These are phyloP conservation scores for Penicillium malachiteum DNA, from an alignment of 495 filamentous ascomycete species.

Conservation along the genomic window DNA sequence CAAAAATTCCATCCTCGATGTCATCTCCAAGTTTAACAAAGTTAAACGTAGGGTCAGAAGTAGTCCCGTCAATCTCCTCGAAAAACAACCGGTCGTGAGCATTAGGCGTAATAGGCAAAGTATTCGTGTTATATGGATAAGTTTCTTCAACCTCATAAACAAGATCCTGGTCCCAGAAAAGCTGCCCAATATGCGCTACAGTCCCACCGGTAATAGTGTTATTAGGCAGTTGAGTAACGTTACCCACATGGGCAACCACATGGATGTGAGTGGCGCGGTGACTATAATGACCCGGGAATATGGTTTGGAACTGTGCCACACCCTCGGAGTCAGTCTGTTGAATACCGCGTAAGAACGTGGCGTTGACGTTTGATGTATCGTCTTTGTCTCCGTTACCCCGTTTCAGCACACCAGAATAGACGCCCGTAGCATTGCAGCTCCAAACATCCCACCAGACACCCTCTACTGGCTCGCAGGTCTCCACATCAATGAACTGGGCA, in stretches of 20 bases:
- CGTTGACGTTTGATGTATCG: conserved; percentile 41
- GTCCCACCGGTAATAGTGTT: conserved; percentile 48
- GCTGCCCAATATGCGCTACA: conserved; percentile 57
- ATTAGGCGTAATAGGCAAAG: conserved; percentile 45
- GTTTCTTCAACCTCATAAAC: conserved; percentile 44
- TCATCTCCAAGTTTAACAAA: conserved; percentile 55
- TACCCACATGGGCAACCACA: conserved; percentile 48
- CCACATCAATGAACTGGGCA: conserved; percentile 53
- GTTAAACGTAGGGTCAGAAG: conserved; percentile 57
- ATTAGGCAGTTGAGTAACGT: conserved; percentile 47
- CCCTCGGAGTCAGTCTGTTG: conserved; percentile 47
- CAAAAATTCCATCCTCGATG: conserved; percentile 51
- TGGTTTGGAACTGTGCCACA: conserved; percentile 47
- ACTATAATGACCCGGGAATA: conserved; percentile 54
- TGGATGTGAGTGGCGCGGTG: conserved; percentile 51
- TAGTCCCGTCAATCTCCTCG: conserved; percentile 42
- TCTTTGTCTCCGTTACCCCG: conserved; percentile 22
- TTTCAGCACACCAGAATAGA: conserved; percentile 40
- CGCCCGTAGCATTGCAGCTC: conserved; percentile 55
- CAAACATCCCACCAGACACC: conserved; percentile 55
- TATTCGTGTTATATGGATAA: conserved; percentile 57
- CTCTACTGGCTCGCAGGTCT: conserved; percentile 49
- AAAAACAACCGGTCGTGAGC: conserved; percentile 48
- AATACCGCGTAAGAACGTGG: conserved; percentile 51
- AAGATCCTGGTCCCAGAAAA: conserved; percentile 58